Evolutionary conservation across 2,329 filamentous ascomycete genomes (phyloP).

Genomic region (Fusarium newnesense): DNA sequence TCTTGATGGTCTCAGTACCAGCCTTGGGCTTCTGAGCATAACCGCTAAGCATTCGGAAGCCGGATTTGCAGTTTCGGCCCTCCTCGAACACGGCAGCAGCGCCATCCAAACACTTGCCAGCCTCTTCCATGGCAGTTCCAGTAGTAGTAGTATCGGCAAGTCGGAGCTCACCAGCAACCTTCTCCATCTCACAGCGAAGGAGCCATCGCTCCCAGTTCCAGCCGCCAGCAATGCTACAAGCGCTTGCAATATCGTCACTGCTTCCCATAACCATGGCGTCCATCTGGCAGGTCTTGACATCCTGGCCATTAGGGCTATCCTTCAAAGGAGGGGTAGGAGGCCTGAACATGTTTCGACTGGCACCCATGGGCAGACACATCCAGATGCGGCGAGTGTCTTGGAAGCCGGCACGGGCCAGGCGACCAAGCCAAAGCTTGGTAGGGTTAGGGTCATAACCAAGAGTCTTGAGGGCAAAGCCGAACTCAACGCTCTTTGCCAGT

Average conservation of each 20-base stretch:
- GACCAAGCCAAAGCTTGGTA: constrained; percentile 81
- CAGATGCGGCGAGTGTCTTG: constrained; percentile 84
- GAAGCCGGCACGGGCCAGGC: constrained; percentile 81
- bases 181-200: constrained; percentile 86
- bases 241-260: constrained; percentile 75
- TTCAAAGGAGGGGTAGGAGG: constrained; percentile 46
- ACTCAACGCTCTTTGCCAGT: constrained; percentile 88
- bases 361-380: constrained; percentile 87
- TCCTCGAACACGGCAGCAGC: constrained; percentile 72
- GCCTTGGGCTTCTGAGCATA: constrained; percentile 70
- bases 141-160: constrained; percentile 64
- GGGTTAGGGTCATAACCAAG: constrained; percentile 89
- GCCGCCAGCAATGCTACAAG: constrained; percentile 84
- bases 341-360: constrained; percentile 49
- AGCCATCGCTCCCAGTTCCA: constrained; percentile 99
- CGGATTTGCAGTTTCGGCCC: constrained; percentile 67
- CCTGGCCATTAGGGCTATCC: constrained; percentile 53
- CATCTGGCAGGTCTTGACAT: constrained; percentile 60
- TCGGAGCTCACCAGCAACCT: constrained; percentile 72
- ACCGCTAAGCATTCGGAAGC: constrained; percentile 70
- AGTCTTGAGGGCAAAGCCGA: constrained; percentile 88
- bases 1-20: constrained; percentile 52
- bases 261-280: constrained; percentile 74
- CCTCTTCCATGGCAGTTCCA: constrained; percentile 63
- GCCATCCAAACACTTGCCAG: constrained; percentile 68